Percentiles rank a stretch among this genome's conserved stretches.
phyloP scores from a whole-genome alignment of 176 grass and related monocot genomes.

The Ensete ventricosum region DNA sequence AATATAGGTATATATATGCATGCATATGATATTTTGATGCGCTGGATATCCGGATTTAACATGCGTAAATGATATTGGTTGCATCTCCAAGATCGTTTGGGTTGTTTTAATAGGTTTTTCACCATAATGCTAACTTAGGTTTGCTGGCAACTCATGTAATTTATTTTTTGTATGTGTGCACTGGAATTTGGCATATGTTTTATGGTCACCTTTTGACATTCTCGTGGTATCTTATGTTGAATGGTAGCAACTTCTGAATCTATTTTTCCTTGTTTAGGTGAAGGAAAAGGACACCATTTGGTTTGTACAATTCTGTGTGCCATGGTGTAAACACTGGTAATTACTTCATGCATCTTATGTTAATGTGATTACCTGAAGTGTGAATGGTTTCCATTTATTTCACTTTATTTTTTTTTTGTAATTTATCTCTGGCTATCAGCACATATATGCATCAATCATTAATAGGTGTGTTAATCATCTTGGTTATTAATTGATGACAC shows the following conservation, averaged over 20 bases:
- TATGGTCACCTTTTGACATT: background rate
- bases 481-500: background rate
- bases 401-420: background rate
- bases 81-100: background rate
- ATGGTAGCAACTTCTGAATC: conserved; percentile 3
- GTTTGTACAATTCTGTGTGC: conserved; percentile 88
- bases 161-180: background rate
- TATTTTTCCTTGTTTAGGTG: conserved; percentile 37
- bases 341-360: background rate
- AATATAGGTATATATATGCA: background rate
- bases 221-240: background rate
- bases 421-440: background rate
- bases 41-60: background rate
- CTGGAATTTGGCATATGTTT: background rate
- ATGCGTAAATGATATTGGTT: background rate
- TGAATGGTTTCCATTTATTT: background rate
- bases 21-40: background rate
- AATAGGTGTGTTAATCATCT: conserved; percentile 1
- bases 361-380: background rate
- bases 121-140: too few species aligned
- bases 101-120: background rate
- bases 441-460: background rate
- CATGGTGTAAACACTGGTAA: conserved; percentile 98
- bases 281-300: conserved; percentile 87
- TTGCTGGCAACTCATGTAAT: background rate